A percentile compares a stretch with the other conserved stretches of the same genome.
Conservation (phyloP, 2,329 filamentous ascomycete species). For the Fusarium buxicola region DNA sequence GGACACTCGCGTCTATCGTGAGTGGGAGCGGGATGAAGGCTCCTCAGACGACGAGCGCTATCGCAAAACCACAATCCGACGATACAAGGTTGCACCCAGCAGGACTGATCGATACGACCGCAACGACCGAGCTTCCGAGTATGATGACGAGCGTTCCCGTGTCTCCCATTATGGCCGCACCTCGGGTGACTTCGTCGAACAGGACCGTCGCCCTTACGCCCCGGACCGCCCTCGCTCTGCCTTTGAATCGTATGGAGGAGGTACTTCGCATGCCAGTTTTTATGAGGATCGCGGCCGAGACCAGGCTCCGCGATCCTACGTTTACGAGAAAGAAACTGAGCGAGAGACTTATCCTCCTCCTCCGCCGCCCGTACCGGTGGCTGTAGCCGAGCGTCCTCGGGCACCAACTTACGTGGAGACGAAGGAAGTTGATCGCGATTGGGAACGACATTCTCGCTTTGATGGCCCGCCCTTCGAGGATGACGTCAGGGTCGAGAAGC, state of each 20-base stretch:
- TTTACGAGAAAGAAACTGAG: conserved; percentile 41
- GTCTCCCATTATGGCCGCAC: conserved; percentile 55
- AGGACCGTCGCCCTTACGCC: conserved; percentile 58
- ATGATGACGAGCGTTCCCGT: conserved; percentile 61
- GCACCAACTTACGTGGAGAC: conserved; percentile 53
- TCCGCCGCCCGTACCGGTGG: conserved; percentile 40
- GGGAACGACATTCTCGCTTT: conserved; percentile 56
- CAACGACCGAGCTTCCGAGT: conserved; percentile 54
- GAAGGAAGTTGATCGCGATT: conserved; percentile 55
- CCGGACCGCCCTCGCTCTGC: conserved; percentile 65
- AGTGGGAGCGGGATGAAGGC: conserved; percentile 48
- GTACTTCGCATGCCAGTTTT: conserved; percentile 54
- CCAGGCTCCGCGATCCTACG: conserved; percentile 36
- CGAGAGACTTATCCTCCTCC: conserved; percentile 41
- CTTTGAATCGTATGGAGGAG: conserved; percentile 56
- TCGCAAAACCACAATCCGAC: conserved; percentile 61
- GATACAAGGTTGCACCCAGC: conserved; percentile 62
- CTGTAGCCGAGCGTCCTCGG: conserved; percentile 45
- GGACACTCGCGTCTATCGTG: conserved; percentile 52
- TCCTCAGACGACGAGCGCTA: conserved; percentile 60
- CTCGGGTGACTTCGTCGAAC: conserved; percentile 56
- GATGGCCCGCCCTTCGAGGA: conserved; percentile 58
- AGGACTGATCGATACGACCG: conserved; percentile 56
- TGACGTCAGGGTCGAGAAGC: conserved; percentile 66
- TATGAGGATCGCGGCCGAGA: conserved; percentile 60